phyloP scores from a whole-genome alignment of 768 basidiomycete genomes.

The Lanmaoa pseudosensibilis region DNA sequence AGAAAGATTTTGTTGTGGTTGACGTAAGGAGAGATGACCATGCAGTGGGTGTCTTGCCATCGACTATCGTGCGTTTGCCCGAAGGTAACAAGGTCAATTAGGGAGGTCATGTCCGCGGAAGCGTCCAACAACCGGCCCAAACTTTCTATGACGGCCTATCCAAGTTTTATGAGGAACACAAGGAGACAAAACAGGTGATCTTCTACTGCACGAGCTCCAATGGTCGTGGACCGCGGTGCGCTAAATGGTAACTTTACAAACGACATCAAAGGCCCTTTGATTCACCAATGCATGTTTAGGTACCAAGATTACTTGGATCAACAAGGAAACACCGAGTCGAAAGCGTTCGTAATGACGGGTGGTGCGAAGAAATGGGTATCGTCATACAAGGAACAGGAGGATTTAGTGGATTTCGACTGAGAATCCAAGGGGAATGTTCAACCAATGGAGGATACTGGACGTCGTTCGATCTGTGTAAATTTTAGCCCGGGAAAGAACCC shows the following conservation, averaged over 20 bases:
- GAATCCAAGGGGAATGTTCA: background rate
- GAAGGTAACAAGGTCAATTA: constrained; percentile 19
- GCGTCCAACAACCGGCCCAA: constrained; percentile 49
- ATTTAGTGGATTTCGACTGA: constrained; percentile 25
- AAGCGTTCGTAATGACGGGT: constrained; percentile 43
- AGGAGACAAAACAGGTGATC: constrained; percentile 42
- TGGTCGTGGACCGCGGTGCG: constrained; percentile 54
- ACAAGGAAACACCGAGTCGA: constrained; percentile 33
- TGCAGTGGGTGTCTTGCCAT: constrained; percentile 32
- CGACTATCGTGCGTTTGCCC: background rate
- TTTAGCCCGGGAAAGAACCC: background rate
- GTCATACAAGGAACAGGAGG: constrained; percentile 30
- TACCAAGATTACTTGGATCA: constrained; percentile 50
- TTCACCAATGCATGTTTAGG: constrained; percentile 30
- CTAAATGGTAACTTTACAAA: constrained; percentile 45
- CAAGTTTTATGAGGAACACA: constrained; percentile 42
- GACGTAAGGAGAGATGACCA: constrained; percentile 53
- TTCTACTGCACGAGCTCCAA: constrained; percentile 56
- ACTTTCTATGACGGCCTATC: constrained; percentile 49
- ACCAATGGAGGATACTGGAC: background rate
- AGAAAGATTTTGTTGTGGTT: constrained; percentile 41
- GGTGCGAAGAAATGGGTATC: constrained; percentile 43
- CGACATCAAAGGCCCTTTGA: background rate
- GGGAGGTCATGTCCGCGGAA: constrained; percentile 56
- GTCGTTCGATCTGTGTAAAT: background rate